A percentile compares a stretch with the other conserved stretches of the same genome.
Conservation (phyloP, 257 asterid species). For the Solanum gracilifrons region DNA sequence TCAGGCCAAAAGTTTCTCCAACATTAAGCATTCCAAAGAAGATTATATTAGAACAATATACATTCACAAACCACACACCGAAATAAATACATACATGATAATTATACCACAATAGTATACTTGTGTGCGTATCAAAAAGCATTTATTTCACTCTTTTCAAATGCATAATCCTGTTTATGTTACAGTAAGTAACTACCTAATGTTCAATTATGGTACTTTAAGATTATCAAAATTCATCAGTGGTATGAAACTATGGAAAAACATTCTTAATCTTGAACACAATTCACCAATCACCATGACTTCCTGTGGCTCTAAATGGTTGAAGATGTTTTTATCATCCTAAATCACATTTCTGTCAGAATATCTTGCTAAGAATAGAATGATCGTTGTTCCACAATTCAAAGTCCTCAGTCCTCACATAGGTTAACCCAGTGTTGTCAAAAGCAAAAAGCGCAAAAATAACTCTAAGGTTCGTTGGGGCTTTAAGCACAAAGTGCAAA, state of each 20-base stretch:
- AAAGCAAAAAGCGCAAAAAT: background rate
- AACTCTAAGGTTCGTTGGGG: background rate
- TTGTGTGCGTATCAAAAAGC: background rate
- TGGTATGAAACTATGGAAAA: background rate
- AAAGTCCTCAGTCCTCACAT: background rate
- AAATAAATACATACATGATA: background rate
- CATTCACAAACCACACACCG: background rate
- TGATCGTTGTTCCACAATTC: background rate
- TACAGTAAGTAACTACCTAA: background rate
- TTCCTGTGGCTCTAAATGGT: background rate
- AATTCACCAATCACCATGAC: background rate
- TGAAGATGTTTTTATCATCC: background rate
- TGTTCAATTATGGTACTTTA: background rate
- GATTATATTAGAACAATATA: background rate
- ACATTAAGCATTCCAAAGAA: background rate
- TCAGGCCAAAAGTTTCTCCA: background rate
- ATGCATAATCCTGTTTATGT: background rate
- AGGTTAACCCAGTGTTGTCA: background rate
- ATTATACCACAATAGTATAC: background rate
- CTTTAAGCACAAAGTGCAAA: background rate
- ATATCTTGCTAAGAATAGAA: background rate
- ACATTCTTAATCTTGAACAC: background rate
- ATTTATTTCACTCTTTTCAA: background rate
- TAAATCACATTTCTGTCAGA: background rate
- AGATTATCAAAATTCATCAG: background rate